A percentile compares a stretch with the other conserved stretches of the same genome.
These are phyloP conservation scores for Styphnolobium japonicum DNA, from an alignment of 306 rosid genomes.

Conservation along the genomic window DNA sequence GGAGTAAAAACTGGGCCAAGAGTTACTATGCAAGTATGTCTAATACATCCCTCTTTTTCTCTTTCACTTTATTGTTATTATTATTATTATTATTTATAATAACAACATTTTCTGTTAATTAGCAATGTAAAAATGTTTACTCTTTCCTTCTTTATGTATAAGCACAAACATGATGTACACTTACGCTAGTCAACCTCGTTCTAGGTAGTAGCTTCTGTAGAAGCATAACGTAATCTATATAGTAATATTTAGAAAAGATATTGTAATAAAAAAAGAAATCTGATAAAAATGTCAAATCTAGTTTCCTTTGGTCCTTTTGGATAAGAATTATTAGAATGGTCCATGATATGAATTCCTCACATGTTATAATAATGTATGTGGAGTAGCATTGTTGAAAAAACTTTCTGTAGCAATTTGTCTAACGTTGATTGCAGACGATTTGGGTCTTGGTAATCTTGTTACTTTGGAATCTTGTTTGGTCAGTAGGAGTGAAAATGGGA, in stretches of 20 bases:
- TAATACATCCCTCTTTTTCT: not conserved
- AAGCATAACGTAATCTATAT: too few species aligned
- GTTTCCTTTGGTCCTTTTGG: not conserved
- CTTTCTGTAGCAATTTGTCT: not conserved
- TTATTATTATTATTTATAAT: too few species aligned
- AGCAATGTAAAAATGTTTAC: not conserved
- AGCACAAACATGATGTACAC: not conserved
- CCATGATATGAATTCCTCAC: not conserved
- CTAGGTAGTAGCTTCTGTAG: not conserved
- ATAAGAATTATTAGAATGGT: not conserved
- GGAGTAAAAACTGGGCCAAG: constrained; percentile 15
- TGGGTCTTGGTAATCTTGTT: not conserved
- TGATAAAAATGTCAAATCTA: not conserved
- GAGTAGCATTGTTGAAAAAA: not conserved
- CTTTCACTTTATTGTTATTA: not conserved
- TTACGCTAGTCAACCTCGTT: not conserved
- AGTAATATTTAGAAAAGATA: not conserved
- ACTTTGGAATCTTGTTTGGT: not conserved
- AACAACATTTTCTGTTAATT: not conserved
- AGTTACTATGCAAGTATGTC: constrained; percentile 27
- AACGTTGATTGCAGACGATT: not conserved
- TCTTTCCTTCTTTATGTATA: not conserved
- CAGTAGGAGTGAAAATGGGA: not conserved
- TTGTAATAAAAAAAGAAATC: not conserved
- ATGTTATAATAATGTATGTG: not conserved